Percentiles rank a stretch among this genome's conserved stretches.
phyloP scores from a whole-genome alignment of 345 rosid genomes.

The Leavenworthia alabamica region DNA sequence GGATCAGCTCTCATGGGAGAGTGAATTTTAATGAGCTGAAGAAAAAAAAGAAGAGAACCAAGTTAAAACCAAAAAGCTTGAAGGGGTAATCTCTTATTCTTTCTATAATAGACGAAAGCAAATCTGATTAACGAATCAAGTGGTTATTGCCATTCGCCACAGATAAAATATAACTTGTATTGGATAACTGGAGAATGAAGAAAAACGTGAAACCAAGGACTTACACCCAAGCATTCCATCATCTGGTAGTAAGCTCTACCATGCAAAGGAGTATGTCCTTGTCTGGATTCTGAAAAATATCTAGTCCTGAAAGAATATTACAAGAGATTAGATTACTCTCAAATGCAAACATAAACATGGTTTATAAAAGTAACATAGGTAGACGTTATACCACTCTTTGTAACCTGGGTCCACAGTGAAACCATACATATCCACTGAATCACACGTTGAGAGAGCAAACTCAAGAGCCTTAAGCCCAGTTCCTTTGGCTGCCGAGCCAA shows the following conservation, averaged over 20 bases:
- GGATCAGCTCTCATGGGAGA: conserved; percentile 90
- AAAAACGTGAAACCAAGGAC: conserved; percentile 19
- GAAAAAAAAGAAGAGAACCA: conserved; percentile 16
- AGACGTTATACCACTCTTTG: conserved; percentile 66
- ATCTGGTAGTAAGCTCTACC: conserved; percentile 97
- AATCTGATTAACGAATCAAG: not conserved
- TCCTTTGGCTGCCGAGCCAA: conserved; percentile 98
- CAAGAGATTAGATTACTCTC: not conserved
- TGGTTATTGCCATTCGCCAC: not conserved
- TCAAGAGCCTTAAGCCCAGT: conserved; percentile 97
- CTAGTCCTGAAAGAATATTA: conserved; percentile 60
- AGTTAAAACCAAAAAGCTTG: conserved; percentile 4
- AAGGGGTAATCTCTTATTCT: not conserved
- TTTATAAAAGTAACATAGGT: not conserved
- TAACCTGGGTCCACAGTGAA: conserved; percentile 97
- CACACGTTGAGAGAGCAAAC: conserved; percentile 84
- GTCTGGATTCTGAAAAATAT: conserved; percentile 91
- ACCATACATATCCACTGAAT: conserved; percentile 93
- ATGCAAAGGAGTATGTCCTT: conserved; percentile 96
- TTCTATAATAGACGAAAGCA: not conserved
- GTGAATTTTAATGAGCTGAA: conserved; percentile 86
- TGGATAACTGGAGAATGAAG: not conserved
- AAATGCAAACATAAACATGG: not conserved
- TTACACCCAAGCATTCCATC: conserved; percentile 99
- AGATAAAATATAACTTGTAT: not conserved